phyloP scores from a whole-genome alignment of 2,329 filamentous ascomycete species.

The Colletotrichum shisoi region DNA sequence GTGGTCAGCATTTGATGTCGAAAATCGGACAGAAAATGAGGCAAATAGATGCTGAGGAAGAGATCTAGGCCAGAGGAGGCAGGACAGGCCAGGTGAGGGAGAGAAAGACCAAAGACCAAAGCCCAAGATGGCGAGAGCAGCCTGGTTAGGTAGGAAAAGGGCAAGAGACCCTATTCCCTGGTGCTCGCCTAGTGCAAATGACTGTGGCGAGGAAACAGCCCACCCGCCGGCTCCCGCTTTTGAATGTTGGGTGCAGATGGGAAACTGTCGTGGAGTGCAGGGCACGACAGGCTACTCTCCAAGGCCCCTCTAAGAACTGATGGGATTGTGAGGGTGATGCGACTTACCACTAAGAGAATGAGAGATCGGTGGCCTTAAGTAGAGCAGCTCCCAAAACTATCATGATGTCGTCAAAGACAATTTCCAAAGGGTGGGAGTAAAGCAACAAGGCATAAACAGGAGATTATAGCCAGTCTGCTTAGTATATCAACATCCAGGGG shows the following conservation, averaged over 20 bases:
- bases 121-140: background rate
- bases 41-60: slow-evolving; percentile 8
- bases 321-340: slow-evolving; percentile 9
- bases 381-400: slow-evolving; percentile 51
- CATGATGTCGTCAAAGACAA: slow-evolving; percentile 51
- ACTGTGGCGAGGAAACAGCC: slow-evolving; percentile 11
- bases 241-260: background rate
- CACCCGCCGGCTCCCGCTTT: background rate
- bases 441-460: slow-evolving; percentile 34
- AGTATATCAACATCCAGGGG: slow-evolving; percentile 30
- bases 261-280: background rate
- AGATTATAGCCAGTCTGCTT: slow-evolving; percentile 28
- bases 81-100: background rate
- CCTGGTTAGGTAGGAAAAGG: background rate
- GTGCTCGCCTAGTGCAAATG: background rate
- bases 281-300: background rate
- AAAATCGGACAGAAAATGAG: slow-evolving; percentile 12
- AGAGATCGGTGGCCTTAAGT: slow-evolving; percentile 46
- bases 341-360: slow-evolving; percentile 54
- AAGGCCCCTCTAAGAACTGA: background rate
- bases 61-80: background rate
- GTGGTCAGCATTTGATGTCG: slow-evolving; percentile 28
- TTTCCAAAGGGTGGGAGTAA: slow-evolving; percentile 34
- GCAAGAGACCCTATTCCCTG: background rate
- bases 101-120: background rate